Percentiles rank a stretch among this genome's conserved stretches.
phyloP scores from a whole-genome alignment of 2,329 filamentous ascomycete genomes.

The Diatrype stigma region DNA sequence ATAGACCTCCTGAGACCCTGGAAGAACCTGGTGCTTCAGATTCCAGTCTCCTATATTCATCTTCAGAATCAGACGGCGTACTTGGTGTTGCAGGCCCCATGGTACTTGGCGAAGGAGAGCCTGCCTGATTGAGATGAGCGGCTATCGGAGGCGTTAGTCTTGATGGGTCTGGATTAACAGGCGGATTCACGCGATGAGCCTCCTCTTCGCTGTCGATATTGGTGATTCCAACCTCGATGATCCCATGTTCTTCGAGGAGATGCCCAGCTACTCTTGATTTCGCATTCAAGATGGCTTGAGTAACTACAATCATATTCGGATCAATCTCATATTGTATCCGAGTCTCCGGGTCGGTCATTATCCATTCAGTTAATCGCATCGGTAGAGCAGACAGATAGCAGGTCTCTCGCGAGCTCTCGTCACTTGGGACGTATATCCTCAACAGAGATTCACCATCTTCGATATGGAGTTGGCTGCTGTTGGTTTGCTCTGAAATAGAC shows the following conservation, averaged over 20 bases:
- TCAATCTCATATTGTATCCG: not conserved
- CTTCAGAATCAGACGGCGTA: not conserved
- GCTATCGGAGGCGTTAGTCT: not conserved
- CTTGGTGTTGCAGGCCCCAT: not conserved
- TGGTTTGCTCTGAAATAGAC: slow-evolving; percentile 10
- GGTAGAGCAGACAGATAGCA: slow-evolving; percentile 3
- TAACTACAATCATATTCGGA: not conserved
- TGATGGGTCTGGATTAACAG: not conserved
- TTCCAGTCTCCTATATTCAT: not conserved
- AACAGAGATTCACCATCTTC: slow-evolving; percentile 2
- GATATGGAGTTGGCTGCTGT: slow-evolving; percentile 14
- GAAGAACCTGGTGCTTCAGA: not conserved
- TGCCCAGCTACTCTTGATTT: not conserved
- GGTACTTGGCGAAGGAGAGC: not conserved
- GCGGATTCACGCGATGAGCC: not conserved
- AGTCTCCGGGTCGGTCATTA: slow-evolving; percentile 7
- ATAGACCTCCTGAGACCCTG: not conserved
- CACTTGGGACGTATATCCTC: slow-evolving; percentile 27
- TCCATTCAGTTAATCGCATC: slow-evolving; percentile 4
- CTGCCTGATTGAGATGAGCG: not conserved
- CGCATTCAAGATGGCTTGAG: not conserved
- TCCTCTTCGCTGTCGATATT: slow-evolving; percentile 1
- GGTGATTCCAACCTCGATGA: slow-evolving; percentile 5
- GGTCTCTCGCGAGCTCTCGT: slow-evolving; percentile 8
- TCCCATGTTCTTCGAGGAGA: slow-evolving; percentile 1